Conservation (phyloP, 495 filamentous ascomycete genomes). For the Annulohypoxylon stygium region DNA sequence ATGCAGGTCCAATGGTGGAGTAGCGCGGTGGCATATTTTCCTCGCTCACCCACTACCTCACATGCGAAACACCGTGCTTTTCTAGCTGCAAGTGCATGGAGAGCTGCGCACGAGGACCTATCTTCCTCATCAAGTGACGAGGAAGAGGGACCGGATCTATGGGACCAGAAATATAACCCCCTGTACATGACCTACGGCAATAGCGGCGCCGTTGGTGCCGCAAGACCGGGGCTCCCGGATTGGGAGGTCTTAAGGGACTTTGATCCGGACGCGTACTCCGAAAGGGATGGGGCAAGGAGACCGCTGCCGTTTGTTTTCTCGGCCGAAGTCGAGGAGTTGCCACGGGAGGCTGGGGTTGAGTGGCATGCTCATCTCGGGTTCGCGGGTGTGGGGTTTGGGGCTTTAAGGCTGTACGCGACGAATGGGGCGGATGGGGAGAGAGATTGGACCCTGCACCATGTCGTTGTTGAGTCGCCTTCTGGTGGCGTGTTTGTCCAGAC, state of each 20-base stretch:
- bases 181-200: conserved; percentile 51
- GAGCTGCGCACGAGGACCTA: conserved; percentile 46
- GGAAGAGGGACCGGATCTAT: conserved; percentile 71
- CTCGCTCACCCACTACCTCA: conserved; percentile 33
- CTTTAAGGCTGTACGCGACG: conserved; percentile 26
- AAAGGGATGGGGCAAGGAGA: background rate
- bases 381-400: conserved; percentile 38
- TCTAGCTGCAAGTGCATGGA: conserved; percentile 54
- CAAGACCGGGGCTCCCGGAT: conserved; percentile 49
- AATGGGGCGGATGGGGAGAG: background rate
- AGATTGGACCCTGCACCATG: conserved; percentile 28
- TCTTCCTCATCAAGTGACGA: conserved; percentile 37
- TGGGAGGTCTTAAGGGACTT: conserved; percentile 53
- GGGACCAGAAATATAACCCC: conserved; percentile 75
- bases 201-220: conserved; percentile 21
- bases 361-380: conserved; percentile 69
- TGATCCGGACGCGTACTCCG: conserved; percentile 33
- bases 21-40: conserved; percentile 79
- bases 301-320: conserved; percentile 74
- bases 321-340: conserved; percentile 78
- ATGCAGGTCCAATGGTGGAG: conserved; percentile 80
- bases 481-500: conserved; percentile 47
- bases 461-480: conserved; percentile 36
- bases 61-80: conserved; percentile 37
- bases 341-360: conserved; percentile 76